phyloP scores from a whole-genome alignment of 441 rosid species.

The Pelargonium exstipulatum region DNA sequence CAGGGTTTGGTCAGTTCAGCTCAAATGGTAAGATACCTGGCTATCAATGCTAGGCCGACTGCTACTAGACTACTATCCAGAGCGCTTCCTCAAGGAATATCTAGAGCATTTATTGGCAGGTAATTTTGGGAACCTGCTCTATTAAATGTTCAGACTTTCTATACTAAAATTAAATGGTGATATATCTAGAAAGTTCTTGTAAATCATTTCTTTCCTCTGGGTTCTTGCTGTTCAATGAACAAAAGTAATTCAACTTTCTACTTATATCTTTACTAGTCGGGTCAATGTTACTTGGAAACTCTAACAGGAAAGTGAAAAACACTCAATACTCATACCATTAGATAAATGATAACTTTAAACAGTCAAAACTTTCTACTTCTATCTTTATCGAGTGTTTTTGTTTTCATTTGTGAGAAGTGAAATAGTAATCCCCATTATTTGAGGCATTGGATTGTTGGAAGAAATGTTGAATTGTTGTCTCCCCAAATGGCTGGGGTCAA shows the following conservation, averaged over 20 bases:
- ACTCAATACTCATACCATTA: no score
- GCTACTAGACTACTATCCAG: not conserved
- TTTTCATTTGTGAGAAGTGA: no score
- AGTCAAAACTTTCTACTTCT: no score
- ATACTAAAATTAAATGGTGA: not conserved
- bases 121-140: not conserved
- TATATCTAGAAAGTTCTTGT: not conserved
- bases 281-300: no score
- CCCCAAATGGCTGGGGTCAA: no score
- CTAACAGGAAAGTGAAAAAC: no score
- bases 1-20: conserved; percentile 9
- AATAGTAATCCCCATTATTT: no score
- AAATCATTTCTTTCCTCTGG: conserved; percentile 2
- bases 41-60: conserved; percentile 11
- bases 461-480: no score
- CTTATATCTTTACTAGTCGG: not conserved
- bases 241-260: not conserved
- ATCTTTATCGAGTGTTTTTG: no score
- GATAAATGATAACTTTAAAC: no score
- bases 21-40: conserved; percentile 6
- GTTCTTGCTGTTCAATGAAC: conserved; percentile 5
- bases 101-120: conserved; percentile 12
- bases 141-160: conserved; percentile 1
- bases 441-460: no score
- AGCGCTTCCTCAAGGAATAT: conserved; percentile 5